Conservation (phyloP, 2,329 filamentous ascomycete genomes). For the Nothopassalora personata region DNA sequence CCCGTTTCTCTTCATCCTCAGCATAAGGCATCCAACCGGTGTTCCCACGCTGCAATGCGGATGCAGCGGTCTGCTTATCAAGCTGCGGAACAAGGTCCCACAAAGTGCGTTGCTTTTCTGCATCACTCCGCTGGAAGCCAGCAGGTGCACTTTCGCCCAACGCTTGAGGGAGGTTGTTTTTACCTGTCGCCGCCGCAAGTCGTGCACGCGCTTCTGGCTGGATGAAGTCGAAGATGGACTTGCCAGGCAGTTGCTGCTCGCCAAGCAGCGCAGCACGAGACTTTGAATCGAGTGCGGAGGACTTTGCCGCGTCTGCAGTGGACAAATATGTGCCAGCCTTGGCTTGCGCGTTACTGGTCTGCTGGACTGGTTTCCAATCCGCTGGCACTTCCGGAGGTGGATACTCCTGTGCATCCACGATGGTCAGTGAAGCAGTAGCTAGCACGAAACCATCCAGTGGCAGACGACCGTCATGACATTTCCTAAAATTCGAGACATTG, state of each 20-base stretch:
- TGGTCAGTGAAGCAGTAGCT: slow-evolving; percentile 43
- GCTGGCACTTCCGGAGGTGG: slow-evolving; percentile 62
- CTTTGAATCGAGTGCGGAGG: slow-evolving; percentile 68
- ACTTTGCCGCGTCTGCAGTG: slow-evolving; percentile 70
- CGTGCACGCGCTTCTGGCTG: slow-evolving; percentile 70
- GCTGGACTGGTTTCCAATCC: slow-evolving; percentile 63
- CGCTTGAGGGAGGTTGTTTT: slow-evolving; percentile 68
- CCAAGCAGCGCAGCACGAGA: slow-evolving; percentile 74
- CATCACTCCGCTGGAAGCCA: slow-evolving; percentile 58
- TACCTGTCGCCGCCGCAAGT: slow-evolving; percentile 70
- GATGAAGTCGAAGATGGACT: slow-evolving; percentile 93
- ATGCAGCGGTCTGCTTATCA: slow-evolving; percentile 39
- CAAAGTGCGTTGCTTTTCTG: slow-evolving; percentile 54
- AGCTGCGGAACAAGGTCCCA: slow-evolving; percentile 45
- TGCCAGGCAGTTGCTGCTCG: slow-evolving; percentile 74
- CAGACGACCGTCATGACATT: slow-evolving; percentile 77
- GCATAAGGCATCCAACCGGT: slow-evolving; percentile 75
- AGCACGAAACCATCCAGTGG: slow-evolving; percentile 77
- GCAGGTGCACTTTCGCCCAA: slow-evolving; percentile 65
- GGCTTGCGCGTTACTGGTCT: slow-evolving; percentile 26
- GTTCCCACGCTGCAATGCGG: slow-evolving; percentile 44
- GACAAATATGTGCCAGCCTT: slow-evolving; percentile 52
- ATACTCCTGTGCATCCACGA: slow-evolving; percentile 49
- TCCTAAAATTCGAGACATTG: slow-evolving; percentile 50
- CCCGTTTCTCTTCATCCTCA: slow-evolving; percentile 72